Percentiles rank a stretch among this genome's conserved stretches.
Conservation (phyloP, 2,329 filamentous ascomycete genomes). For the Arthrobotrys sphaeroides region DNA sequence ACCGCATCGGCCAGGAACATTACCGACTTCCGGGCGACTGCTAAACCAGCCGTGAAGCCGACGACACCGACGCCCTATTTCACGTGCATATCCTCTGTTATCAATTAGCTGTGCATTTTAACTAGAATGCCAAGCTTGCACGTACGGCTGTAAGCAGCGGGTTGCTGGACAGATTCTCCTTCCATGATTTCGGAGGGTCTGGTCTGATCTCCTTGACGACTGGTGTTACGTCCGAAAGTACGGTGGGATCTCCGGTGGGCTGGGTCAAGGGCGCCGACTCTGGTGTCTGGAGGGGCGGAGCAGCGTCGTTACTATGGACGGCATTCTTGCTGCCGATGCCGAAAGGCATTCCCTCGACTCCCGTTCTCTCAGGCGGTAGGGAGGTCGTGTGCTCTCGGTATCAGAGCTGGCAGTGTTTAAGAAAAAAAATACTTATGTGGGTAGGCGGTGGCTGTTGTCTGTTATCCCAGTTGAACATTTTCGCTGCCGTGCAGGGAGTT, state of each 20-base stretch:
- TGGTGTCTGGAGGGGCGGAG: not conserved
- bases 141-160: constrained; percentile 44
- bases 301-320: constrained; percentile 14
- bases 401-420: too few species aligned
- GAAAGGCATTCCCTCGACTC: constrained; percentile 45
- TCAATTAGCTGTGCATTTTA: constrained; percentile 49
- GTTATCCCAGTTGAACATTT: too few species aligned
- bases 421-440: too few species aligned
- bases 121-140: not conserved
- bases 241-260: not conserved
- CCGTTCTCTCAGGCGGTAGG: constrained; percentile 5
- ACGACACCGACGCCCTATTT: constrained; percentile 89
- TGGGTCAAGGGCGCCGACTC: not conserved
- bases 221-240: not conserved
- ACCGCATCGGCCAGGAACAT: constrained; percentile 77
- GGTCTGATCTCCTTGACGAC: not conserved
- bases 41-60: constrained; percentile 81
- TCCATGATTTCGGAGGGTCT: constrained; percentile 36
- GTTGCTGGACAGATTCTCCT: constrained; percentile 36
- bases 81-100: constrained; percentile 59
- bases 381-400: too few species aligned
- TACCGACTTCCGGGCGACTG: constrained; percentile 80
- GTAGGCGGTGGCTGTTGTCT: too few species aligned
- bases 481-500: too few species aligned
- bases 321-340: constrained; percentile 43